A percentile compares a stretch with the other conserved stretches of the same genome.
These are phyloP conservation scores for Suillus placidus DNA, from an alignment of 768 basidiomycete species.

Conservation along the genomic window DNA sequence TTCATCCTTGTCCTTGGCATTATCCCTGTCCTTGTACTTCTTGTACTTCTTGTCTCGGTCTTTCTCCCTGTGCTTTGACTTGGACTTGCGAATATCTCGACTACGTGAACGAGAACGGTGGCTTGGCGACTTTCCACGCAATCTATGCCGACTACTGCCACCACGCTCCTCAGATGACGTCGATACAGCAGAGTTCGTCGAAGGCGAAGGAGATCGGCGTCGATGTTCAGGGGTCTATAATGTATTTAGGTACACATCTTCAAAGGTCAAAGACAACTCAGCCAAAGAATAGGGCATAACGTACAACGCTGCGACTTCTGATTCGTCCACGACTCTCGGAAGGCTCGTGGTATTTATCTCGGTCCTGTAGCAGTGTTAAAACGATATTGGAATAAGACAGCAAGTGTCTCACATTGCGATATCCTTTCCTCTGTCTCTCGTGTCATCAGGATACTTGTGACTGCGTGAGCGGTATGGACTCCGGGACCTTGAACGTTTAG, in stretches of 20 bases:
- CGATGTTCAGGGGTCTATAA: constrained; percentile 26
- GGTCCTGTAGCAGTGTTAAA: constrained; percentile 12
- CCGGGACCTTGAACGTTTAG: constrained; percentile 27
- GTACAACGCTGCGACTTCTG: constrained; percentile 34
- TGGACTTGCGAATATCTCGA: constrained; percentile 27
- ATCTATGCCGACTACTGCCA: constrained; percentile 22
- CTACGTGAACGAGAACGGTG: constrained; percentile 33
- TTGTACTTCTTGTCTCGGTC: constrained; percentile 39
- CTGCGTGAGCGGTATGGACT: constrained; percentile 20
- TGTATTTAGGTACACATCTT: constrained; percentile 25
- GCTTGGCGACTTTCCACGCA: constrained; percentile 17
- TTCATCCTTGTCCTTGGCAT: constrained; percentile 46
- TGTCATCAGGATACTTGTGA: neutral
- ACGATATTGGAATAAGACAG: neutral
- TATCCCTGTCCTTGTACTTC: constrained; percentile 39
- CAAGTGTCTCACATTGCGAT: neutral
- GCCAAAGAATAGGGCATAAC: constrained; percentile 10
- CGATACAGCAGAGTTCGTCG: constrained; percentile 20
- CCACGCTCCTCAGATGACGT: constrained; percentile 12
- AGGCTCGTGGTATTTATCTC: constrained; percentile 10
- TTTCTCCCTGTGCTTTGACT: constrained; percentile 26
- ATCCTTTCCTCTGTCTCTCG: constrained; percentile 14
- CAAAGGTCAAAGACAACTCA: constrained; percentile 23
- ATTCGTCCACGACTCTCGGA: constrained; percentile 10
- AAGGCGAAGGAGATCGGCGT: constrained; percentile 23